These are phyloP conservation scores for Neospermospora avenae DNA, from an alignment of 2,329 filamentous ascomycete species.

Conservation along the genomic window DNA sequence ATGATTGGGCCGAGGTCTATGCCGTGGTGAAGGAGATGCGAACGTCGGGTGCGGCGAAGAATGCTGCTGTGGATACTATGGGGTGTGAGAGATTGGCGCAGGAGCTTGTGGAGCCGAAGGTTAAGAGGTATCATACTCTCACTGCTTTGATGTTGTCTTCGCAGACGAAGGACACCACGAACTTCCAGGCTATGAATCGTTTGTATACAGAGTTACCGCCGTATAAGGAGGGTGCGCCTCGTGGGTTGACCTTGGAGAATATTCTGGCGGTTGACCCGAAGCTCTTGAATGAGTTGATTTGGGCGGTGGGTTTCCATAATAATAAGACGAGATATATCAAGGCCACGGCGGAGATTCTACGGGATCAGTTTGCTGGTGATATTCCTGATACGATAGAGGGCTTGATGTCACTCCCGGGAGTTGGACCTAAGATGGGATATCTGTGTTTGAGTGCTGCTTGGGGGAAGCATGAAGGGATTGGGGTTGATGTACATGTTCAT, in stretches of 20 bases:
- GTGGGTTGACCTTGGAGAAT: conserved; percentile 58
- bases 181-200: conserved; percentile 62
- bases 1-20: conserved; percentile 84
- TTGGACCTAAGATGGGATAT: conserved; percentile 75
- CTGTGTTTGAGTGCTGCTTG: conserved; percentile 67
- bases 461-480: conserved; percentile 54
- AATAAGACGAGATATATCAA: conserved; percentile 73
- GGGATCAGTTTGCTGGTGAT: conserved; percentile 57
- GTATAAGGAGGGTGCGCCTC: conserved; percentile 28
- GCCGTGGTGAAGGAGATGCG: conserved; percentile 74
- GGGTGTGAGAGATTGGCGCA: conserved; percentile 79
- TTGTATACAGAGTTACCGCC: conserved; percentile 58
- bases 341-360: conserved; percentile 56
- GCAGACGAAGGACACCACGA: conserved; percentile 73
- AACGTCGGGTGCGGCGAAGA: conserved; percentile 50
- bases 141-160: conserved; percentile 69
- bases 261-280: conserved; percentile 58
- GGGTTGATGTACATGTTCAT: conserved; percentile 72
- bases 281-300: conserved; percentile 61
- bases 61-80: conserved; percentile 96
- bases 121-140: conserved; percentile 66
- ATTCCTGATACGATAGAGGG: conserved; percentile 65
- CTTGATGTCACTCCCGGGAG: conserved; percentile 61
- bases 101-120: conserved; percentile 43
- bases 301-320: conserved; percentile 71